Conservation (phyloP, 768 basidiomycete species). For the Rhodotorula toruloides region DNA sequence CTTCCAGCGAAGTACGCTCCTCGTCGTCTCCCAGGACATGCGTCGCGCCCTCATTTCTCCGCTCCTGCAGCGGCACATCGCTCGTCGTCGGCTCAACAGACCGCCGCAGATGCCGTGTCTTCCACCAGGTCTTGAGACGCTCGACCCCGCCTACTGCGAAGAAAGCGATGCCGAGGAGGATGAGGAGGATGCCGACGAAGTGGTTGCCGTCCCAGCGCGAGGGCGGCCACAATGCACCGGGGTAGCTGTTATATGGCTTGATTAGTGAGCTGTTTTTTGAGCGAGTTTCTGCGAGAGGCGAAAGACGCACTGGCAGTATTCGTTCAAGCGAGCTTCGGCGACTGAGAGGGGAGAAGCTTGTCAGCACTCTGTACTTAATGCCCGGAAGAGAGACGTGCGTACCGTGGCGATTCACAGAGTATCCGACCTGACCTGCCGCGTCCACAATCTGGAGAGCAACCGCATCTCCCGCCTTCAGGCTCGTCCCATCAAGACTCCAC, state of each 20-base stretch:
- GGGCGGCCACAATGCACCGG: slow-evolving; percentile 25
- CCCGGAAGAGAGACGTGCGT: neutral
- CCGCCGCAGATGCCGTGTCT: neutral
- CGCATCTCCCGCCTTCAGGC: neutral
- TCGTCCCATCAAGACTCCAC: neutral
- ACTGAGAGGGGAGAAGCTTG: neutral
- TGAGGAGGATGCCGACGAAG: slow-evolving; percentile 19
- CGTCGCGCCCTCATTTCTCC: slow-evolving; percentile 1
- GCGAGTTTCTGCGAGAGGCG: neutral
- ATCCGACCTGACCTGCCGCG: slow-evolving; percentile 2
- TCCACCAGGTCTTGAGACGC: neutral
- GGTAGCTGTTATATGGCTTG: slow-evolving; percentile 1
- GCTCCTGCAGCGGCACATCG: slow-evolving; percentile 20
- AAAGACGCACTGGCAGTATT: slow-evolving; percentile 28
- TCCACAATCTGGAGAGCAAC: slow-evolving; percentile 27
- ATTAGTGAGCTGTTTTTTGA: neutral
- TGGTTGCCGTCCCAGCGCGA: slow-evolving; percentile 25
- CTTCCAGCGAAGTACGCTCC: slow-evolving; percentile 22
- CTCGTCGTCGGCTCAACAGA: neutral
- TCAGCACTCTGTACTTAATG: accelerated
- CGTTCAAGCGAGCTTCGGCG: slow-evolving; percentile 10
- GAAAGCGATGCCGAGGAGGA: slow-evolving; percentile 21
- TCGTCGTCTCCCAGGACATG: slow-evolving; percentile 28
- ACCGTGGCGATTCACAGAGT: slow-evolving; percentile 10
- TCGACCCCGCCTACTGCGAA: neutral